A percentile compares a stretch with the other conserved stretches of the same genome.
Conservation (phyloP, 2,329 filamentous ascomycete genomes). For the Aspergillus quadrilineatus region DNA sequence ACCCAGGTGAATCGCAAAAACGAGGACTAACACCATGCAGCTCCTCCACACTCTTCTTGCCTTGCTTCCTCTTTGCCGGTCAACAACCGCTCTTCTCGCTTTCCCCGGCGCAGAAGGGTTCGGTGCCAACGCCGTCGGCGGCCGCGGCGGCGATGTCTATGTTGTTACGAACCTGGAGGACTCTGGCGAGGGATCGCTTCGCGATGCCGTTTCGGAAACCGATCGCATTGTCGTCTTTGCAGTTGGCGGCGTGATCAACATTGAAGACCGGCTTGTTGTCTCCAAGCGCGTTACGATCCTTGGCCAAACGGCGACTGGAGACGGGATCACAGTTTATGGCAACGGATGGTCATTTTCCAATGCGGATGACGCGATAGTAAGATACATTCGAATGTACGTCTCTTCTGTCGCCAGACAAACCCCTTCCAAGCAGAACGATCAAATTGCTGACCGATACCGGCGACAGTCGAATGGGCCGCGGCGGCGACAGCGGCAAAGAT, state of each 20-base stretch:
- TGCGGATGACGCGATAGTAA: slow-evolving; percentile 54
- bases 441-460: neutral
- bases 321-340: slow-evolving; percentile 54
- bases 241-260: slow-evolving; percentile 52
- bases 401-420: neutral
- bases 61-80: slow-evolving; percentile 11
- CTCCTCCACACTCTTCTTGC: neutral
- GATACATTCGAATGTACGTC: slow-evolving; percentile 54
- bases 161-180: slow-evolving; percentile 52
- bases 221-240: slow-evolving; percentile 54
- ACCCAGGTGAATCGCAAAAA: neutral
- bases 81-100: slow-evolving; percentile 31
- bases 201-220: slow-evolving; percentile 50
- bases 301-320: slow-evolving; percentile 53
- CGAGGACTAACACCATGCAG: slow-evolving; percentile 9
- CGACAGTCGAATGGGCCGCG: slow-evolving; percentile 34
- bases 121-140: slow-evolving; percentile 49
- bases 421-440: too few species aligned
- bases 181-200: slow-evolving; percentile 50
- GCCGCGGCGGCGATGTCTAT: slow-evolving; percentile 49
- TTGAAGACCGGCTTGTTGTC: slow-evolving; percentile 48
- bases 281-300: slow-evolving; percentile 52
- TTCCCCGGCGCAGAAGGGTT: slow-evolving; percentile 55
- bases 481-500: slow-evolving; percentile 54
- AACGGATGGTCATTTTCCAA: slow-evolving; percentile 55